Percentiles rank a stretch among this genome's conserved stretches.
These are phyloP conservation scores for Brasenia schreberi DNA, from an alignment of 164 flowering plant species.

Conservation along the genomic window DNA sequence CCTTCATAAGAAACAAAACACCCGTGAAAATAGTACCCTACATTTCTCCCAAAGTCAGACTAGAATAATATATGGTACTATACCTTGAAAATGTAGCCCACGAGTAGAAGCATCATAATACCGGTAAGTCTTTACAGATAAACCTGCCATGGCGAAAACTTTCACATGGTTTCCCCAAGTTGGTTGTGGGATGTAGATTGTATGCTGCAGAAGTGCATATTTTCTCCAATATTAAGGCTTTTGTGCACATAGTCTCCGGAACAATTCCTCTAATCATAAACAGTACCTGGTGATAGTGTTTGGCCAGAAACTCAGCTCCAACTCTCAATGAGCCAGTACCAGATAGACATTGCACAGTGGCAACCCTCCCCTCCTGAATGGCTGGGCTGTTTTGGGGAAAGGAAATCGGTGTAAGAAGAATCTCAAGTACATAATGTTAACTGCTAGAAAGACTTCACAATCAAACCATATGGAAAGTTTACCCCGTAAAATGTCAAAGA, in stretches of 20 bases:
- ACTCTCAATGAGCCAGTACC: constrained; percentile 97
- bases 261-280: background rate
- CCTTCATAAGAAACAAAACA: too few species aligned
- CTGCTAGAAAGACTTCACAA: too few species aligned
- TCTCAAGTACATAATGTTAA: background rate
- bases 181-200: constrained; percentile 78
- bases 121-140: constrained; percentile 79
- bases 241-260: background rate
- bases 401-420: background rate
- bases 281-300: constrained; percentile 66
- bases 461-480: too few species aligned
- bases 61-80: background rate
- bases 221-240: background rate
- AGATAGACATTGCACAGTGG: constrained; percentile 87
- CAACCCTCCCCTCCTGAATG: constrained; percentile 70
- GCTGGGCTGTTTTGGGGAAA: constrained; percentile 51
- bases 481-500: too few species aligned
- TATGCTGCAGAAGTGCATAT: constrained; percentile 31
- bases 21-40: background rate
- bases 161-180: constrained; percentile 99
- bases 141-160: constrained; percentile 68
- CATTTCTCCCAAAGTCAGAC: background rate
- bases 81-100: constrained; percentile 85
- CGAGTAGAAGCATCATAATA: constrained; percentile 92
- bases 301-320: constrained; percentile 88